Base-by-base conservation (phyloP, 1,139 yeast genomes). In the Casaregolazyma lundiana region DNA sequence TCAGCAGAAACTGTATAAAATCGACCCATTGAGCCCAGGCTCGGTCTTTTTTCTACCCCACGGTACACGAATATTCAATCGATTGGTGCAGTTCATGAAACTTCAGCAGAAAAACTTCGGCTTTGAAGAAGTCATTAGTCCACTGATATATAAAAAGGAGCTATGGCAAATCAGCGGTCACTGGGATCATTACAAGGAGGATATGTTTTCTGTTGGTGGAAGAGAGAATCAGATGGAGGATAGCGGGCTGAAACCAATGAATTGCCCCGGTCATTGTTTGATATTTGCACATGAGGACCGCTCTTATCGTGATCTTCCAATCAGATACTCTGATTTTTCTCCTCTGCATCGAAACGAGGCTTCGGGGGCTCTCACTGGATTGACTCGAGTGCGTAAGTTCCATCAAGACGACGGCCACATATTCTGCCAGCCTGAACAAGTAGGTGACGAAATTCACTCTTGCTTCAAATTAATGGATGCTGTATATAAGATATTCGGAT, bases 391-490 rank as follows among this genome's bases (percentile, higher is more conserved):
- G 6, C 77, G 99, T 53, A 79, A 97, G 56, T 94, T 94, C 73
- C 98, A 94, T 65, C 99, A 94, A 68, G 99, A 94, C 64, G 98
- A 94, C 65, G 98, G 97, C 8, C 98, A 94, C 62, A 92, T 94
- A 39, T 94, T 94, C 69, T 94, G 99, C 66, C 80, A 84, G 17
- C 74, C 80, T 46, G 81, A 76, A 20, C 98, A 94, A 66, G 84
- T 94, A 46, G 81, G 82, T 59, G 67, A 71, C 40, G 98, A 94
- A 65, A 88, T 92, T 49, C 64, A 74, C 22, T 79, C 81, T 51
- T 85, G 94, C 38, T 73, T 92, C 55, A 78, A 80, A 57, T 75
- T 92, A 62, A 76, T 92, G 56, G 82, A 84, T 60, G 78, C 84
- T 53, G 80, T 94, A 19, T 92, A 92, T 64, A 77, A 75, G 38